Percentiles rank a stretch among this genome's conserved stretches.
phyloP scores from a whole-genome alignment of 805 yeast genomes.

The Cyberlindnera euphorbiiphila region DNA sequence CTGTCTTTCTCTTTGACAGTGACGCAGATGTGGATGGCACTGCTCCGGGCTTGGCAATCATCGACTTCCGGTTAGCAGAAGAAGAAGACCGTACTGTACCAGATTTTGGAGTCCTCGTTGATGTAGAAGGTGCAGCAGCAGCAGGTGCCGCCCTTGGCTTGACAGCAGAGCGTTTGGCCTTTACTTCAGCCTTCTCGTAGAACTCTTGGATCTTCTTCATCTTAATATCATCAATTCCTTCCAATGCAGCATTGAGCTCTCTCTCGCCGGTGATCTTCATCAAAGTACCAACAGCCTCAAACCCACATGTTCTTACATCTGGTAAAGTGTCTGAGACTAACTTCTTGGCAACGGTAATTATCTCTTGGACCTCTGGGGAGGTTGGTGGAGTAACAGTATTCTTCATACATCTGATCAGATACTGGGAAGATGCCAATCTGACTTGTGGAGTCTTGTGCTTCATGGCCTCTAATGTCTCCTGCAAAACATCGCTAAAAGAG shows the following conservation, averaged over 20 bases:
- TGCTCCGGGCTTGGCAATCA: conserved; percentile 13
- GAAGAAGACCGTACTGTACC: conserved; percentile 7
- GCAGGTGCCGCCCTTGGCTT: conserved; percentile 24
- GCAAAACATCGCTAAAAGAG: conserved; percentile 52
- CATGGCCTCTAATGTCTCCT: conserved; percentile 55
- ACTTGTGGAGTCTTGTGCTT: conserved; percentile 81
- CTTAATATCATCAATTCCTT: conserved; percentile 73
- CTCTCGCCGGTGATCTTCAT: conserved; percentile 82
- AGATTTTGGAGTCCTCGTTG: conserved; percentile 12
- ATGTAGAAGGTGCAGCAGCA: conserved; percentile 15
- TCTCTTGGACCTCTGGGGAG: conserved; percentile 48
- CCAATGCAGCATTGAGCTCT: conserved; percentile 54
- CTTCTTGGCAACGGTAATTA: conserved; percentile 54
- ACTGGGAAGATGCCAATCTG: conserved; percentile 64
- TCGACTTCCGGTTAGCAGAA: conserved; percentile 14
- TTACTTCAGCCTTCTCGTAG: conserved; percentile 52
- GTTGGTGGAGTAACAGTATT: conserved; percentile 47
- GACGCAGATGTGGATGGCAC: conserved; percentile 13
- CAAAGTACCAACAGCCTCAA: conserved; percentile 73
- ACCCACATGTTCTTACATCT: conserved; percentile 73
- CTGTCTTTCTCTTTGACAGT: conserved; percentile 12
- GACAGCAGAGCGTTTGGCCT: conserved; percentile 33
- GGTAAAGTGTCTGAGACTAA: conserved; percentile 81
- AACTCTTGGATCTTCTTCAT: conserved; percentile 62
- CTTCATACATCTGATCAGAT: conserved; percentile 58